Evolutionary conservation across 345 rosid genomes (phyloP), one percentile per base, ranked within the genome.

Genomic region (Linum tenue): DNA sequence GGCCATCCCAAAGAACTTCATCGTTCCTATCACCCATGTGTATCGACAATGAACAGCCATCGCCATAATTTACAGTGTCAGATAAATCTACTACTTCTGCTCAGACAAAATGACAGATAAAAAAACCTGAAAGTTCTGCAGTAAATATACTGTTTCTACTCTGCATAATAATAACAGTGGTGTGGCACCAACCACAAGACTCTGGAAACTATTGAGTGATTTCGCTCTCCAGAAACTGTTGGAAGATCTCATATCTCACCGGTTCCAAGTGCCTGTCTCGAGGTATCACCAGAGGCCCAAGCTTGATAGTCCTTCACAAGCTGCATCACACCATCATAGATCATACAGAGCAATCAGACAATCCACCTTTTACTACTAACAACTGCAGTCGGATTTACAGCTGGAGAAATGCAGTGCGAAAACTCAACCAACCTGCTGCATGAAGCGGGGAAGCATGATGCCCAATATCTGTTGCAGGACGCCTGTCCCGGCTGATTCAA

Each of bases 211-310:
- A 22, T 22, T 22, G 31, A 22, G 31, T 22, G 31, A 22, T 22
- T n/a, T n/a, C n/a, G n/a, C n/a, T n/a, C n/a, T n/a, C n/a, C n/a
- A 22, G 31, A 22, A 22, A 22, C 31, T 22, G 31, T 22, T 22
- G 31, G 31, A 22, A 22, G 31, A 22, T 22, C 31, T 85, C 81
- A 90, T 63, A 92, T 88, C 79, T 92, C 75, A 39, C 97, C 97
- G 0, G 88, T 92, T 70, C 97, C 98, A 60, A 92, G 88, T 38
- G 96, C 83, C 82, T 92, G 97, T 74, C 97, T 88, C 63, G 97
- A 90, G 67, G 76, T 69, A 65, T 92, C 86, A 7, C 97, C 94
- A 31, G 96, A 77, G 12, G 97, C 96, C 97, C 97, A 92, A 59
- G 92, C 97, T 77, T 82, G 77, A 78, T 88, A 92, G 77, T 92